These are phyloP conservation scores for Leucaena leucocephala DNA, from an alignment of 306 rosid genomes.

Conservation along the genomic window DNA sequence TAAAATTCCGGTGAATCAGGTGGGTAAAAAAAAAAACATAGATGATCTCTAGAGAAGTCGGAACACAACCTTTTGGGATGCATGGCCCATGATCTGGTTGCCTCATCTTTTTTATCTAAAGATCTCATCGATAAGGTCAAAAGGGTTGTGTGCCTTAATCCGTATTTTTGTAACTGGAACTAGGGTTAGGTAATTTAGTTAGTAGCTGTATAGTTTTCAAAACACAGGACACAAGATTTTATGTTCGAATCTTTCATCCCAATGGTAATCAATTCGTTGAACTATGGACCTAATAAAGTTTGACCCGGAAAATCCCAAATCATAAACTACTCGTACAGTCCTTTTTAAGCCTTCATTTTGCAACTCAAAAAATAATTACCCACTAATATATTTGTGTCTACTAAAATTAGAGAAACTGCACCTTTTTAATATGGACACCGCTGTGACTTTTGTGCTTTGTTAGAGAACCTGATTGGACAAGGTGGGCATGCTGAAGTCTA, in stretches of 20 bases:
- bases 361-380: neutral
- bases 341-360: neutral
- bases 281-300: neutral
- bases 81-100: no score
- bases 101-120: no score
- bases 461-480: constrained; percentile 84
- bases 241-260: constrained; percentile 3
- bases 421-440: neutral
- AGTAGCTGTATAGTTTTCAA: constrained; percentile 15
- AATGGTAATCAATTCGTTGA: constrained; percentile 11
- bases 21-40: no score
- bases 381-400: neutral
- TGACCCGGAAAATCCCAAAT: constrained; percentile 8
- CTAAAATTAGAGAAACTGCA: neutral
- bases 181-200: constrained; percentile 23
- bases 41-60: no score
- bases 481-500: constrained; percentile 98
- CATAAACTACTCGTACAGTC: neutral
- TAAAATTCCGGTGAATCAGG: no score
- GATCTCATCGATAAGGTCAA: no score
- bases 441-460: constrained; percentile 1
- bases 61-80: no score
- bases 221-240: neutral
- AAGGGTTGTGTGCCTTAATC: no score
- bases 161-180: neutral